phyloP scores from a whole-genome alignment of 164 flowering plant species.

The Litsea cubeba region DNA sequence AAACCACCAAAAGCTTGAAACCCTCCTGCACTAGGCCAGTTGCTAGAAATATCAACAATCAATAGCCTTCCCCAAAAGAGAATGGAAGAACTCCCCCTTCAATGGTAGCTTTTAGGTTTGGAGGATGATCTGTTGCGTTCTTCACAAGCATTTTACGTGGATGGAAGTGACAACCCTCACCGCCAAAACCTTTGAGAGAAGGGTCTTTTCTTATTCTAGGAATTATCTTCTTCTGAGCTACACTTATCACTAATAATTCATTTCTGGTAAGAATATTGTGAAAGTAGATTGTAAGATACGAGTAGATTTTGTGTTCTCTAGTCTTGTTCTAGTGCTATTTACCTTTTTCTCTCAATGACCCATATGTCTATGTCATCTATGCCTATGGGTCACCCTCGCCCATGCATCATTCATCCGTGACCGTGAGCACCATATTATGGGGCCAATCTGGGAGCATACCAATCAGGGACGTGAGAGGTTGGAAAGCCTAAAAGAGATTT shows the following conservation, averaged over 20 bases:
- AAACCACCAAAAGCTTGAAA: slow-evolving; percentile 30
- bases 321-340: neutral
- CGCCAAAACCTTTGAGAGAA: slow-evolving; percentile 10
- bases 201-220: slow-evolving; percentile 1
- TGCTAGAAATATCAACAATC: slow-evolving; percentile 19
- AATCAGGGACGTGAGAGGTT: no score
- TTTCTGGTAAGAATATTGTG: no score
- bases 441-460: no score
- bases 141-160: slow-evolving; percentile 28
- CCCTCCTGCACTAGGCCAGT: slow-evolving; percentile 23
- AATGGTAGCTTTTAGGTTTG: slow-evolving; percentile 25
- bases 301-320: neutral
- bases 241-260: slow-evolving; percentile 5
- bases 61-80: slow-evolving; percentile 15
- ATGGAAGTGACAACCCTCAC: slow-evolving; percentile 25
- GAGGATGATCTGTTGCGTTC: slow-evolving; percentile 34
- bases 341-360: neutral
- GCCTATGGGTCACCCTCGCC: no score
- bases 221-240: slow-evolving; percentile 6
- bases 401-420: no score
- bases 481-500: no score
- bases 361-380: neutral
- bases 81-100: slow-evolving; percentile 17
- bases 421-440: no score
- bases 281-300: no score